These are phyloP conservation scores for Biscutella auriculata DNA, from an alignment of 441 rosid species.

Conservation along the genomic window DNA sequence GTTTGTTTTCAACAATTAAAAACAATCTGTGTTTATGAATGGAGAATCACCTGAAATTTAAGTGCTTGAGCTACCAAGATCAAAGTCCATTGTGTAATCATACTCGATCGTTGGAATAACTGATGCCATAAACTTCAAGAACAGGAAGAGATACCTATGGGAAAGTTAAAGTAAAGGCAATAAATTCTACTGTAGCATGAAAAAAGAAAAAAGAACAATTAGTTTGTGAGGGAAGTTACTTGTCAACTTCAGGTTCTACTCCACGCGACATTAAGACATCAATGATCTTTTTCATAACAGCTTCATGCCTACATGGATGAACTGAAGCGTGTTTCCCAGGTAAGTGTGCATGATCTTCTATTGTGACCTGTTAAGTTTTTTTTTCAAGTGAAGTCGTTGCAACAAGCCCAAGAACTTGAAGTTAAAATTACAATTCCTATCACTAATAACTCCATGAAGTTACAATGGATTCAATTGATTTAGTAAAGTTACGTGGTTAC, in stretches of 20 bases:
- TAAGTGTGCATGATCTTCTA: constrained; percentile 93
- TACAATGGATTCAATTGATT: not conserved
- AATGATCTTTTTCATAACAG: constrained; percentile 95
- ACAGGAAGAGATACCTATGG: constrained; percentile 72
- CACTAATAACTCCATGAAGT: not conserved
- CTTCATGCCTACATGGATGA: constrained; percentile 95
- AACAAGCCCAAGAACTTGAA: not conserved
- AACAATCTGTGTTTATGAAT: no score
- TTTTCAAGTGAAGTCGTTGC: not conserved
- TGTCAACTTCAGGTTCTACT: constrained; percentile 96
- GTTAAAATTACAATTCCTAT: not conserved
- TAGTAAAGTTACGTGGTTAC: constrained; percentile 17
- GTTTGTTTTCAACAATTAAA: no score
- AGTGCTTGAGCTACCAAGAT: constrained; percentile 78
- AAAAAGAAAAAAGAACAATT: no score
- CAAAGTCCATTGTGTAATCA: constrained; percentile 91
- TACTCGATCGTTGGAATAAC: constrained; percentile 91
- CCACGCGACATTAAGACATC: constrained; percentile 89
- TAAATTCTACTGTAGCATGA: no score
- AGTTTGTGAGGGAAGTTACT: constrained; percentile 14
- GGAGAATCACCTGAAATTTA: constrained; percentile 34
- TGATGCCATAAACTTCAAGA: constrained; percentile 88
- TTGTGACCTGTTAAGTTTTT: constrained; percentile 55
- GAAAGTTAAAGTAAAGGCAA: no score
- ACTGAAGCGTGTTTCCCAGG: constrained; percentile 96